Base-by-base conservation (phyloP, 2,329 filamentous ascomycete genomes). In the Phialophora tarda region DNA sequence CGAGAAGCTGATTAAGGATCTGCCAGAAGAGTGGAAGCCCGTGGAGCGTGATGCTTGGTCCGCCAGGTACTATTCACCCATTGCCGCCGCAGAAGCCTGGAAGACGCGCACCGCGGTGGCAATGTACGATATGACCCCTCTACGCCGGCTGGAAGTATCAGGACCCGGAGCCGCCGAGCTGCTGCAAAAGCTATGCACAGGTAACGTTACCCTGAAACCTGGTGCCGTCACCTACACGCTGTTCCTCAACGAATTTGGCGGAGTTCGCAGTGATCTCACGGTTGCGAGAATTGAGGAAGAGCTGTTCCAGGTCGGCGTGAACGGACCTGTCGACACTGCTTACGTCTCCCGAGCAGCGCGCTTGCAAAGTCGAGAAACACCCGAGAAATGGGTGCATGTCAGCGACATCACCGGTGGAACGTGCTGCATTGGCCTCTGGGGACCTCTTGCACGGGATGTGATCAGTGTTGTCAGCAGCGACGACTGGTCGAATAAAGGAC, bases 351-450 rank as follows among this genome's bases (percentile, higher is more conserved):
- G 82, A 2, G 83, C 86, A 72, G 86, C 86, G 0, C 82, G 82
- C 1, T 71, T 75, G 3, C 85, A 87, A 64, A 77, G 73, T 1
- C 77, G 80, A 63, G 69, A 72, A 0, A 76, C 71, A 1, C 80
- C 84, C 0, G 74, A 72, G 3, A 73, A 79, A 50, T 83, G 79
- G 76, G 82, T 81, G 0, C 80, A 84, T 17, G 83, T 89, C 0
- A 82, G 83, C 34, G 87, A 89, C 50, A 80, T 88, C 53, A 89
- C 87, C 0, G 84, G 85, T 0, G 82, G 80, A 3, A 88, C 86
- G 0, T 88, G 86, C 72, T 85, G 84, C 65, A 80, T 89, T 23
- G 87, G 87, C 0, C 82, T 89, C 17, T 89, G 86, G 86, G 87
- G 87, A 0, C 87, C 87, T 53, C 80, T 78, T 11, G 79, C 86